Evolutionary conservation across 2,329 filamentous ascomycete species (phyloP).

Genomic region (Aspergillus chevalieri): DNA sequence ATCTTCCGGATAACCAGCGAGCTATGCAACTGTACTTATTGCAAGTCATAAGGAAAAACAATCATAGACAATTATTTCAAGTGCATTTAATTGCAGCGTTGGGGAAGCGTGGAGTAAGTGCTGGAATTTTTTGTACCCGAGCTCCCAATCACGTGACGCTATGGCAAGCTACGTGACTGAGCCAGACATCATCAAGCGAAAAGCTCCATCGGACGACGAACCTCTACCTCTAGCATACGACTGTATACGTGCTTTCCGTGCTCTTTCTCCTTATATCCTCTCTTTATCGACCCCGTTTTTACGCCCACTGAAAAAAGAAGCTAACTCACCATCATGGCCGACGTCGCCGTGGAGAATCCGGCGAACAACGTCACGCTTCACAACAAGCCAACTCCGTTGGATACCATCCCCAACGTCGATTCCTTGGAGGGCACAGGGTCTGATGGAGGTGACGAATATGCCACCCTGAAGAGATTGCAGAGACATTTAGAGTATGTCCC

Average conservation of each 20-base stretch:
- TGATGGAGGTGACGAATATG: constrained; percentile 88
- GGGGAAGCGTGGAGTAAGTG: background rate
- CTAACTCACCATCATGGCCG: constrained; percentile 61
- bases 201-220: background rate
- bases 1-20: too few species aligned
- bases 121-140: background rate
- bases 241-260: constrained; percentile 1
- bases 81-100: too few species aligned
- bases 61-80: too few species aligned
- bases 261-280: background rate
- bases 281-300: background rate
- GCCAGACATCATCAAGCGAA: constrained; percentile 2
- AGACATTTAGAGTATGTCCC: constrained; percentile 77
- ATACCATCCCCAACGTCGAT: constrained; percentile 82
- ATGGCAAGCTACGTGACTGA: background rate
- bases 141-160: background rate
- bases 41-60: too few species aligned
- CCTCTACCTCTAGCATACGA: constrained; percentile 8
- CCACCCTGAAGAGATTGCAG: constrained; percentile 91
- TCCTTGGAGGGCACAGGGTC: constrained; percentile 75
- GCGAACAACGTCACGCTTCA: constrained; percentile 67
- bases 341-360: constrained; percentile 78
- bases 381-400: constrained; percentile 70
- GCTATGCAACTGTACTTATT: too few species aligned
- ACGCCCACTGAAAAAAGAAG: background rate